These are phyloP conservation scores for Hymenoscyphus fructigenus DNA, from an alignment of 2,329 filamentous ascomycete genomes.

Conservation along the genomic window DNA sequence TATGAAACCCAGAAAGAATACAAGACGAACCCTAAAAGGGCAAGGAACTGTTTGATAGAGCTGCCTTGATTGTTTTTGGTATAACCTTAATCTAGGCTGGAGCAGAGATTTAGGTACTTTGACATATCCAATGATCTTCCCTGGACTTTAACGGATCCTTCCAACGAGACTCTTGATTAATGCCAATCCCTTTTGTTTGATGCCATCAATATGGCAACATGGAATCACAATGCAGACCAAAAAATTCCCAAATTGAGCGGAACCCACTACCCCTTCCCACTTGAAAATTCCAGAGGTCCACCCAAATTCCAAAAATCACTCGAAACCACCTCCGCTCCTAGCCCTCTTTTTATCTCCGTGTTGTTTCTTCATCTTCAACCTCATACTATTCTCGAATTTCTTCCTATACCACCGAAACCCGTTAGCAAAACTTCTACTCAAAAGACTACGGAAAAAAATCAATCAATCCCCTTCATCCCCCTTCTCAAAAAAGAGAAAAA, in stretches of 20 bases:
- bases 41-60: too few relatives aligned
- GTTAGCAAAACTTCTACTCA: background rate
- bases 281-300: background rate
- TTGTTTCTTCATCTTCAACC: slow-evolving; percentile 36
- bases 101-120: too few relatives aligned
- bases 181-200: too few relatives aligned
- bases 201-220: background rate
- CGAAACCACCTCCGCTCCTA: slow-evolving; percentile 15
- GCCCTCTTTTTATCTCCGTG: slow-evolving; percentile 36
- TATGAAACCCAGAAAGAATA: too few relatives aligned
- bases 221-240: background rate
- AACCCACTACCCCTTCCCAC: background rate
- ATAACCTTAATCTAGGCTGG: too few relatives aligned
- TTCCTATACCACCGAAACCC: slow-evolving; percentile 23
- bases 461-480: background rate
- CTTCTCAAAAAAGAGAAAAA: too few relatives aligned
- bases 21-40: too few relatives aligned
- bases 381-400: slow-evolving; percentile 31
- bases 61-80: too few relatives aligned
- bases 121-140: too few relatives aligned
- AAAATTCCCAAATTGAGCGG: background rate
- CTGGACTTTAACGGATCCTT: too few relatives aligned
- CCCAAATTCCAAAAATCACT: background rate
- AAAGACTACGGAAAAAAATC: background rate
- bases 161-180: too few relatives aligned